Evolutionary conservation across 2,329 filamentous ascomycete genomes (phyloP).

Genomic region (Fusarium verrucosum): DNA sequence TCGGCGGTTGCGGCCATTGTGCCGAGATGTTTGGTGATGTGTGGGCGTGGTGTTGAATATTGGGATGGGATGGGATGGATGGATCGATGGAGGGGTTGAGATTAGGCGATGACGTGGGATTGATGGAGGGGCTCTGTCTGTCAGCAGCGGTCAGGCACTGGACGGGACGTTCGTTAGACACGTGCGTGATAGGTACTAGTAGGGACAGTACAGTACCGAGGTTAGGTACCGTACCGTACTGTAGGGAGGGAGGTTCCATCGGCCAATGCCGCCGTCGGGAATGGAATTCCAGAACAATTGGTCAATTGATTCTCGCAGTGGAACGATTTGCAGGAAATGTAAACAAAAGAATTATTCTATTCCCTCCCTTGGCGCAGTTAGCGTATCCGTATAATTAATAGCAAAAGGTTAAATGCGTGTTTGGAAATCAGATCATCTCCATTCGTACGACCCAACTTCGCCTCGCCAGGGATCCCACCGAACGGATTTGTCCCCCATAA

Average conservation of each 20-base stretch:
- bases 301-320: neutral
- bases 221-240: too few species aligned
- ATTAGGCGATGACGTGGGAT: conserved; percentile 36
- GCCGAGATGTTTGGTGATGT: conserved; percentile 18
- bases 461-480: conserved; percentile 4
- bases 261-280: neutral
- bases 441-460: conserved; percentile 7
- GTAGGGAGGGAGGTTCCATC: too few species aligned
- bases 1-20: conserved; percentile 22
- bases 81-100: conserved; percentile 21
- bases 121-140: conserved; percentile 23
- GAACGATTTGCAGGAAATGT: neutral
- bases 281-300: neutral
- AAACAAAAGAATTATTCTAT: neutral
- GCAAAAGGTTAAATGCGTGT: neutral
- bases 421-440: conserved; percentile 21
- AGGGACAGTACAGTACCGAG: too few species aligned
- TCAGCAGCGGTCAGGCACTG: neutral
- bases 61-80: too few species aligned
- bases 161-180: too few species aligned
- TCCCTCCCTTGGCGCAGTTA: neutral
- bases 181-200: neutral
- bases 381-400: neutral
- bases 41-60: conserved; percentile 16
- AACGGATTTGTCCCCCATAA: neutral